A percentile compares a stretch with the other conserved stretches of the same genome.
These are phyloP conservation scores for Parathielavia appendiculata DNA, from an alignment of 495 filamentous ascomycete species.

Conservation along the genomic window DNA sequence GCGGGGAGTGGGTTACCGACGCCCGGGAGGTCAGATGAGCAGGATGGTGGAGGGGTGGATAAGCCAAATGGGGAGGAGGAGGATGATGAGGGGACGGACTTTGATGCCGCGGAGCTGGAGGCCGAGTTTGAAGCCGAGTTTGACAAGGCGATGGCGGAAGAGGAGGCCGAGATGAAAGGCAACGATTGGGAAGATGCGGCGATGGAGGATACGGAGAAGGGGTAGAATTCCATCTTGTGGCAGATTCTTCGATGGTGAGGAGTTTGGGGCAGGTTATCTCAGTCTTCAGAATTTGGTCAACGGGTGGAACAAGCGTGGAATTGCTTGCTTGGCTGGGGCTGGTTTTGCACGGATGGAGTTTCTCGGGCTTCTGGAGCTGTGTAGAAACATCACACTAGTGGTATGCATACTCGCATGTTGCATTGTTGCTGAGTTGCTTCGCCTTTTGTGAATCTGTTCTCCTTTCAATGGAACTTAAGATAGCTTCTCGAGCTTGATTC, in stretches of 20 bases:
- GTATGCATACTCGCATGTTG: background rate
- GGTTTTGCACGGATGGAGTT: background rate
- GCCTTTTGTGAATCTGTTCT: too few species aligned
- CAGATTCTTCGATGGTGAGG: background rate
- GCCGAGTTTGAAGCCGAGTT: constrained; percentile 54
- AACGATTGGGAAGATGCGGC: constrained; percentile 15
- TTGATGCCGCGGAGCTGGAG: constrained; percentile 60
- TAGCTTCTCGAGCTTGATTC: too few species aligned
- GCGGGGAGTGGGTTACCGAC: constrained; percentile 29
- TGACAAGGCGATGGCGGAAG: constrained; percentile 8
- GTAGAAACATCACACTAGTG: background rate
- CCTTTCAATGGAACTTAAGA: too few species aligned
- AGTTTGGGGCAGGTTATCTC: background rate
- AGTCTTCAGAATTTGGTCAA: background rate
- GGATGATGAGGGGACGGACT: constrained; percentile 37
- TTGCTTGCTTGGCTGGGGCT: background rate
- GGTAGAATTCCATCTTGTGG: background rate
- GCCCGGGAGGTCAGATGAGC: constrained; percentile 47
- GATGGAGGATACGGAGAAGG: background rate
- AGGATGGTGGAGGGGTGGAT: background rate
- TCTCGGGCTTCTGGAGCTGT: background rate
- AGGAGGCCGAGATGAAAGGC: constrained; percentile 6
- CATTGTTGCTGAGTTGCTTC: background rate
- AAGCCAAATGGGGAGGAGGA: constrained; percentile 24
- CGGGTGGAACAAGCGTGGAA: background rate